These are phyloP conservation scores for Cladosporium sp. DNA, from an alignment of 2,329 filamentous ascomycete genomes.

Conservation along the genomic window DNA sequence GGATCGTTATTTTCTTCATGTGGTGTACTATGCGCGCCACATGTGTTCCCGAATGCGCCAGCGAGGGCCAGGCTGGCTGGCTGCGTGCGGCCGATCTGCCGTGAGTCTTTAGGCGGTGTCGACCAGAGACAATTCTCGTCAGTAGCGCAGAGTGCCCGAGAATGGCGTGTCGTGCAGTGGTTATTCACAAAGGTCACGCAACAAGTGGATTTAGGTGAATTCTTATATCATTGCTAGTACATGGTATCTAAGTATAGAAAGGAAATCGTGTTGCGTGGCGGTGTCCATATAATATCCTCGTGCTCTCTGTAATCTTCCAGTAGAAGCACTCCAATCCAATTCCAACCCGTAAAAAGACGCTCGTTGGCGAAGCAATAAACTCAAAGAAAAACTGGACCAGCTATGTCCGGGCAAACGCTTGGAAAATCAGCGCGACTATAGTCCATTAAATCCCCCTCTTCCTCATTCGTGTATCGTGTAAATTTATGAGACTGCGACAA, in stretches of 20 bases:
- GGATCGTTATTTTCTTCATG: no score
- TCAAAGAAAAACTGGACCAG: slow-evolving; percentile 3
- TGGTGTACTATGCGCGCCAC: no score
- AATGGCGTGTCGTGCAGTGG: no score
- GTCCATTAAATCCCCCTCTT: slow-evolving; percentile 10
- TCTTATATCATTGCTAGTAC: slow-evolving; percentile 5
- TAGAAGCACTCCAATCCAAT: background rate
- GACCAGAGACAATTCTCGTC: background rate
- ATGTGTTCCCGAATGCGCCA: no score
- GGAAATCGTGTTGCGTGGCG: background rate
- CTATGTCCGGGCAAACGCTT: background rate
- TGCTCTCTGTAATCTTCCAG: background rate
- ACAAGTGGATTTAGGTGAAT: no score
- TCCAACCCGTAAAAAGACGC: background rate
- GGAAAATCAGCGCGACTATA: background rate
- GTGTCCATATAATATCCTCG: background rate
- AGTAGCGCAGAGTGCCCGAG: background rate
- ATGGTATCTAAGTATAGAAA: background rate
- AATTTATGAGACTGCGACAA: background rate
- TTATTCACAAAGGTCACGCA: no score
- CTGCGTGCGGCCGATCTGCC: background rate
- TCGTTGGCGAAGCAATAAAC: background rate
- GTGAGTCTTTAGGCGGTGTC: background rate
- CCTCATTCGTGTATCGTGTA: background rate
- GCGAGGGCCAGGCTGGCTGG: background rate